phyloP scores from a whole-genome alignment of 768 basidiomycete genomes.

The Tulasnella sp. region DNA sequence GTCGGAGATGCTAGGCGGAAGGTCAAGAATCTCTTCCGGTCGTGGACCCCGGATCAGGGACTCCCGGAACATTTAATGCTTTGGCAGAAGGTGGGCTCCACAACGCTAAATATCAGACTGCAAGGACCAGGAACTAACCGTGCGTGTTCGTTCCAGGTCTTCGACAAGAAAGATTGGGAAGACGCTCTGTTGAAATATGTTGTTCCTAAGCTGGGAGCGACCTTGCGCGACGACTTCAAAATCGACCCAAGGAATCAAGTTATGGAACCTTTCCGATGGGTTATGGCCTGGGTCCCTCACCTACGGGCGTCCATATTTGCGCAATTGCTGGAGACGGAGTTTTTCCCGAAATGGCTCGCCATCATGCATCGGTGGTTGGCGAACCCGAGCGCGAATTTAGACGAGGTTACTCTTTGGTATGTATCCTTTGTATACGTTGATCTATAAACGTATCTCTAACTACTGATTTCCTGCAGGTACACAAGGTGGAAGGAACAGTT shows the following conservation, averaged over 20 bases:
- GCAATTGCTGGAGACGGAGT: constrained; percentile 82
- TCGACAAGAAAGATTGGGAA: constrained; percentile 82
- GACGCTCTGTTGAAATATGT: constrained; percentile 83
- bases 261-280: constrained; percentile 72
- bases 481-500: constrained; percentile 80
- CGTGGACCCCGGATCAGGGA: constrained; percentile 68
- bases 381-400: constrained; percentile 82
- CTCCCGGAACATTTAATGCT: constrained; percentile 67
- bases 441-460: too few relatives aligned
- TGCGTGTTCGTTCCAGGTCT: constrained; percentile 48
- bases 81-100: constrained; percentile 70
- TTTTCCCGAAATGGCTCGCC: constrained; percentile 97
- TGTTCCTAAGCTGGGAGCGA: constrained; percentile 82
- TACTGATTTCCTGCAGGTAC: constrained; percentile 34
- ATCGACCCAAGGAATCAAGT: constrained; percentile 90
- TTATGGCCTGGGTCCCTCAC: constrained; percentile 70
- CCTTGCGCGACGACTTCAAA: constrained; percentile 77
- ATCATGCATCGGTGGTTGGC: constrained; percentile 88
- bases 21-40: constrained; percentile 69
- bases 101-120: background rate
- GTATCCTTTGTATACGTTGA: constrained; percentile 25
- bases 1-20: constrained; percentile 83
- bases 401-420: constrained; percentile 93
- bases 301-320: constrained; percentile 73
- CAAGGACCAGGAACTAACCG: background rate